A percentile compares a stretch with the other conserved stretches of the same genome.
Evolutionary conservation across 805 yeast genomes (phyloP).

Genomic region (Torulaspora indica): DNA sequence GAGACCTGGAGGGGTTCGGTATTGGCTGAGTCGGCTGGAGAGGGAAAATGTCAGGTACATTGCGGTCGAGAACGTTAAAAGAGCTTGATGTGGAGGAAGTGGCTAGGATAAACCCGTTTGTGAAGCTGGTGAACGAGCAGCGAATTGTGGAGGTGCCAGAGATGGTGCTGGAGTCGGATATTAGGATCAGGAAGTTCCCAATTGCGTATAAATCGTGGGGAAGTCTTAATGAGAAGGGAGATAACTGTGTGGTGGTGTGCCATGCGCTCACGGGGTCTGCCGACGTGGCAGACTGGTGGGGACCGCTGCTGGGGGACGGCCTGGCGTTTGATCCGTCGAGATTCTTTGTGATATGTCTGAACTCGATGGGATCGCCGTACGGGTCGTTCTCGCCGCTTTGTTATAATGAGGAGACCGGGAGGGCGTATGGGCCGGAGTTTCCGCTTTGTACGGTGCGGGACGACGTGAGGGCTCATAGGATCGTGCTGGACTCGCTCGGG

Average conservation of each 20-base stretch:
- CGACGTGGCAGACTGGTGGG: conserved; percentile 99
- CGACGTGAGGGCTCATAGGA: conserved; percentile 73
- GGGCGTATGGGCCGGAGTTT: conserved; percentile 87
- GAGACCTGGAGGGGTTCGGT: background rate
- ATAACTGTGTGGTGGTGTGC: conserved; percentile 83
- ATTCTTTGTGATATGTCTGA: conserved; percentile 81
- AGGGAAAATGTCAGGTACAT: conserved; percentile 18
- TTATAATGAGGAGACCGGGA: conserved; percentile 67
- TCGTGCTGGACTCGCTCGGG: conserved; percentile 73
- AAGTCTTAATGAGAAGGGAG: conserved; percentile 57
- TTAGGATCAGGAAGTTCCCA: conserved; percentile 63
- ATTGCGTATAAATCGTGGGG: conserved; percentile 98
- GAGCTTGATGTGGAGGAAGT: conserved; percentile 26
- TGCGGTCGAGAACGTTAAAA: conserved; percentile 15
- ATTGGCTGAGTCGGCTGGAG: background rate
- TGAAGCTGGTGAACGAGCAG: conserved; percentile 69
- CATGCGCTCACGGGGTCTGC: conserved; percentile 96
- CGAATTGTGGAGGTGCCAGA: conserved; percentile 72
- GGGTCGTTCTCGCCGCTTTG: conserved; percentile 93
- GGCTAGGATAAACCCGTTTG: conserved; percentile 51
- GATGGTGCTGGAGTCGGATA: conserved; percentile 77
- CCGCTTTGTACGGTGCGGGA: conserved; percentile 93
- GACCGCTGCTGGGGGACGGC: conserved; percentile 81
- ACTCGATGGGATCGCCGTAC: conserved; percentile 94
- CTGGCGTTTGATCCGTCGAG: conserved; percentile 83